Conservation (phyloP, 495 filamentous ascomycete species). For the Pyrenula aspistea region DNA sequence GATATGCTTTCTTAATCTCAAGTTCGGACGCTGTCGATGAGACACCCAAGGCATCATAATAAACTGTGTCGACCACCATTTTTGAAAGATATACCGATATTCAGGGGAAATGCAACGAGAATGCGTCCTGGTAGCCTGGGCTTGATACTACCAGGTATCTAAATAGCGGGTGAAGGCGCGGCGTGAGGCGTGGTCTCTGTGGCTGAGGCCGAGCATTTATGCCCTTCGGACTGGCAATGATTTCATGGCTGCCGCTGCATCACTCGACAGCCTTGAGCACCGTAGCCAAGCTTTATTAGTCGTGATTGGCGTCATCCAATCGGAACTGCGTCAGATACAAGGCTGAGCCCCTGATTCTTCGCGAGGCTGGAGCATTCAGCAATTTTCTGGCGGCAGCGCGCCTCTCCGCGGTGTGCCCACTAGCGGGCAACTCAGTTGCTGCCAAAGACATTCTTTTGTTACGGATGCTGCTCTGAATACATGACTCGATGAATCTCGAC, state of each 20-base stretch:
- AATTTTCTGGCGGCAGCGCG: no score
- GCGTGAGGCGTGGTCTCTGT: background rate
- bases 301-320: background rate
- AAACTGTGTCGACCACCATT: conserved; percentile 77
- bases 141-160: no score
- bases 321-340: background rate
- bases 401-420: no score
- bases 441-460: no score
- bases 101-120: background rate
- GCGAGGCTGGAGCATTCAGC: no score
- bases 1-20: conserved; percentile 99
- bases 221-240: background rate
- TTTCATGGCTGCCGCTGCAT: background rate
- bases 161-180: no score
- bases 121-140: conserved; percentile 3
- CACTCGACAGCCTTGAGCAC: background rate
- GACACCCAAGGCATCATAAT: conserved; percentile 88
- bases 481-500: no score
- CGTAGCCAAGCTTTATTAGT: background rate
- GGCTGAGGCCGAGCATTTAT: background rate
- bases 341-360: background rate
- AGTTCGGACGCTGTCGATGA: conserved; percentile 80
- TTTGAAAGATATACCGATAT: conserved; percentile 6
- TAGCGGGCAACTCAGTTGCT: no score
- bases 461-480: no score